Evolutionary conservation across 75 land plant genomes (phyloP).

Genomic region (Pseudotsuga menziesii): DNA sequence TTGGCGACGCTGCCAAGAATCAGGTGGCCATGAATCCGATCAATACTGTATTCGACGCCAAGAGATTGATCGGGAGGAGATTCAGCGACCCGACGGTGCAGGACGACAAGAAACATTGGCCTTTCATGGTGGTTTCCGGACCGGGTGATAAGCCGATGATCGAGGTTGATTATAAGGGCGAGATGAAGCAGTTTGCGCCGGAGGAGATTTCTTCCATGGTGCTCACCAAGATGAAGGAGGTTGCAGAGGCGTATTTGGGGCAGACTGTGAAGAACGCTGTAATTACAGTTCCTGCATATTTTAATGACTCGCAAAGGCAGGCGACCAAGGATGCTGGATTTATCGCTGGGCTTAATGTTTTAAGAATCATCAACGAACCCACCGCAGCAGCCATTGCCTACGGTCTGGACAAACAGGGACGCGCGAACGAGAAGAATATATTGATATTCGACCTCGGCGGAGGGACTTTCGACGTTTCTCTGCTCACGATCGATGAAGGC

Average conservation of each 20-base stretch:
- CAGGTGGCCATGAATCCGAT: slow-evolving; percentile 59
- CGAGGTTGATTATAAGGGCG: slow-evolving; percentile 21
- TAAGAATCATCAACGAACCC: slow-evolving; percentile 43
- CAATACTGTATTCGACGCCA: slow-evolving; percentile 52
- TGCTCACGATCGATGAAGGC: slow-evolving; percentile 72
- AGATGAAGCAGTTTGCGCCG: slow-evolving; percentile 25
- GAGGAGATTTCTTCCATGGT: slow-evolving; percentile 39
- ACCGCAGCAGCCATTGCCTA: slow-evolving; percentile 81
- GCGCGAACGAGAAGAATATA: slow-evolving; percentile 63
- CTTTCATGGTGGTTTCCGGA: slow-evolving; percentile 32
- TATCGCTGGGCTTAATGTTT: slow-evolving; percentile 14
- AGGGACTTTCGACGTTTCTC: slow-evolving; percentile 72
- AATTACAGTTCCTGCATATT: slow-evolving; percentile 11
- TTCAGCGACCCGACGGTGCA: slow-evolving; percentile 24
- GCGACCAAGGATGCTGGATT: slow-evolving; percentile 12
- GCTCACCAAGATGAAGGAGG: slow-evolving; percentile 31
- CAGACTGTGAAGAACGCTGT: slow-evolving; percentile 27
- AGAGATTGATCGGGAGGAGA: slow-evolving; percentile 32
- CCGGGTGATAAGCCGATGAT: slow-evolving; percentile 42
- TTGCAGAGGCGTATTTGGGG: slow-evolving; percentile 30
- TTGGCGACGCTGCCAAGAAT: slow-evolving; percentile 59
- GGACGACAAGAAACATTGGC: slow-evolving; percentile 25
- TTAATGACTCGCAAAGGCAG: slow-evolving; percentile 12
- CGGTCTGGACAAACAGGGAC: slow-evolving; percentile 55
- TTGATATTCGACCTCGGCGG: slow-evolving; percentile 66